Evolutionary conservation across 305 asterid species (phyloP), one percentile per base, ranked within the genome.

Genomic region (Fraxinus ornus): DNA sequence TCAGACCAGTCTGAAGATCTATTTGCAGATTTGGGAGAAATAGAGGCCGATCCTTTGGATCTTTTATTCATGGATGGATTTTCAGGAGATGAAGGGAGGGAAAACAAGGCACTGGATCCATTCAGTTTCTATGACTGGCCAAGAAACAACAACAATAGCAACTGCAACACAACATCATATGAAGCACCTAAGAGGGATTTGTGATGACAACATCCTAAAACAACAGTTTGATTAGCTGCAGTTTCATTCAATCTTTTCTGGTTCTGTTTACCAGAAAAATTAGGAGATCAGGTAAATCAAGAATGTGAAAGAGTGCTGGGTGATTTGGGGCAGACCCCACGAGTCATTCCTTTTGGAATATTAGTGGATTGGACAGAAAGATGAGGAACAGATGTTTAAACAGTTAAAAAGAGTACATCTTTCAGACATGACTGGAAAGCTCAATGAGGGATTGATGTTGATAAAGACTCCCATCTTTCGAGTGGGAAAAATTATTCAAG

Each of bases 21-120:
- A 84, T 92, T 89, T 32, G 94, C 92, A 2, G 91, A 87, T 55
- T 84, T 90, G 75, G 88, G 87, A 7, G 96, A 92, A 75, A 91
- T 89, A 26, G 94, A 90, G 74, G 80, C 86, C 0, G 94, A 88
- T 47, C 88, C 94, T 3, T 80, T 89, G 66, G 89, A 89, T 24
- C 73, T 90, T 37, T 77, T 91, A 82, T 86, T 90, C 73, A 83
- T 87, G 47, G 87, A 86, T 36, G 90, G 88, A 3, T 89, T 90
- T 3, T 74, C 84, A 7, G 83, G 77, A 4, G 91, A 87, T 12
- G 84, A 79, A 12, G 88, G 66, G 24, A 77, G 82, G 15, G 89
- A 88, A 10, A 79, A 71, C 82, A 88, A 89, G 87, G 73, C 64
- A 37, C 79, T 90, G 86, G 91, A 90, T 17, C 85, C 95, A 1